Conservation (phyloP, 257 asterid genomes). For the Rehmannia glutinosa region DNA sequence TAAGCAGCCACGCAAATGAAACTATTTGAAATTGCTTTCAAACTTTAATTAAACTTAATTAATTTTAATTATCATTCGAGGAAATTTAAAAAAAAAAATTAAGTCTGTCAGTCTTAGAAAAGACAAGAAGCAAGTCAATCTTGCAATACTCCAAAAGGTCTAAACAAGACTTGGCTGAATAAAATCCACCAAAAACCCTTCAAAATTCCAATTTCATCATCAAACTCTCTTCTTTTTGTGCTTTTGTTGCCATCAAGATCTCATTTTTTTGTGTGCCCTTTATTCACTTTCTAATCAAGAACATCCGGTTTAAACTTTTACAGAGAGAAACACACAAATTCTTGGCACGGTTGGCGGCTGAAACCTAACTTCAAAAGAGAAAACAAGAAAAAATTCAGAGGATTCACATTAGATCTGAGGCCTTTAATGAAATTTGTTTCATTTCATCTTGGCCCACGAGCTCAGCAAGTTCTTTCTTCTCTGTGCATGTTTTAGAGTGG, state of each 20-base stretch:
- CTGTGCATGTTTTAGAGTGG: slow-evolving; percentile 2
- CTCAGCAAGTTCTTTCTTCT: slow-evolving; percentile 2
- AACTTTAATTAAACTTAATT: not conserved
- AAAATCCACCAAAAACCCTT: slow-evolving; percentile 6
- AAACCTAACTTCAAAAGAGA: slow-evolving; percentile 19
- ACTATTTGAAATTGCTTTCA: not conserved
- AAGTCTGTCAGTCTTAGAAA: not conserved
- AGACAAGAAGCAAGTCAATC: slow-evolving; percentile 41
- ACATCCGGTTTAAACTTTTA: not conserved
- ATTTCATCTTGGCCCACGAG: not conserved
- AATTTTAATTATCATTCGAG: not conserved
- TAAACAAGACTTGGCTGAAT: not conserved
- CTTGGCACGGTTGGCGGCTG: slow-evolving; percentile 24
- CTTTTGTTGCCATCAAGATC: not conserved
- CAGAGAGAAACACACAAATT: not conserved
- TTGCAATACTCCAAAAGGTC: no score
- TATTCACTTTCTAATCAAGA: slow-evolving; percentile 6
- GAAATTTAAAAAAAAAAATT: not conserved
- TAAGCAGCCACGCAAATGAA: no score
- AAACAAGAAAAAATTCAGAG: slow-evolving; percentile 11
- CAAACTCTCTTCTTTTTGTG: slow-evolving; percentile 9
- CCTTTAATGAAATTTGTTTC: slow-evolving; percentile 2
- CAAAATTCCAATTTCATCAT: not conserved
- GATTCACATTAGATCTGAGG: slow-evolving; percentile 49
- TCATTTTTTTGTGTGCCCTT: not conserved